Evolutionary conservation across 768 basidiomycete genomes (phyloP), one percentile per base, ranked within the genome.

Genomic region (Trametes elegans): DNA sequence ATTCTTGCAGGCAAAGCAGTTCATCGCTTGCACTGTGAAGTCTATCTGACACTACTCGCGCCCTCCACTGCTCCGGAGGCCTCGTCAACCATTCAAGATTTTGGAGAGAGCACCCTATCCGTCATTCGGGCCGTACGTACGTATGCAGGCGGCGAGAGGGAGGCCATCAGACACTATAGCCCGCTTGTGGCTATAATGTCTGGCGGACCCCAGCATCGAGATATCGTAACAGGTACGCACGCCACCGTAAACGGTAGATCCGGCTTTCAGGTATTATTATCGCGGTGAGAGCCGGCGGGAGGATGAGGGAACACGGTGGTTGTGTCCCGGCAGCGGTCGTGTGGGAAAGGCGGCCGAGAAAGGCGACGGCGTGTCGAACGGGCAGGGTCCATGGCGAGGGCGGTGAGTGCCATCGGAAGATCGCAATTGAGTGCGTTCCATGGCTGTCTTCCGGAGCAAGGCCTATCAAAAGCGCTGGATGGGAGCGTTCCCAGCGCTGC

Each of bases 401-500:
- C 23, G 38, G 40, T 55, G 54, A 47, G 54, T 48, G 54, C 39
- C 18, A 48, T 55, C 31, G 53, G 38, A 50, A 53, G 46, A 48
- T 40, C 35, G 51, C 51, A 29, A 59, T 59, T 59, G 47, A 59
- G 40, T 54, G 40, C 21, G 42, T 53, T 36, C 47, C 40, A 39
- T 42, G 47, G 32, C 47, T 24, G 31, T 52, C 38, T 28, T 16
- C 31, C 49, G 49, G 48, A 16, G 39, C 28, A 42, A 50, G 49
- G 53, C 31, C 48, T 59, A 54, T 59, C 48, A 50, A 34, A 38
- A 45, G 52, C 56, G 56, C 49, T 40, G 50, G 42, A 35, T 59
- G 58, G 43, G 52, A 54, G 49, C 47, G 52, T 54, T 58, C 57
- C 57, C 57, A 58, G 57, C 45, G 41, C n/a, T 54, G 52, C 32